These are phyloP conservation scores for Niebla homalea DNA, from an alignment of 495 filamentous ascomycete genomes.

Conservation along the genomic window DNA sequence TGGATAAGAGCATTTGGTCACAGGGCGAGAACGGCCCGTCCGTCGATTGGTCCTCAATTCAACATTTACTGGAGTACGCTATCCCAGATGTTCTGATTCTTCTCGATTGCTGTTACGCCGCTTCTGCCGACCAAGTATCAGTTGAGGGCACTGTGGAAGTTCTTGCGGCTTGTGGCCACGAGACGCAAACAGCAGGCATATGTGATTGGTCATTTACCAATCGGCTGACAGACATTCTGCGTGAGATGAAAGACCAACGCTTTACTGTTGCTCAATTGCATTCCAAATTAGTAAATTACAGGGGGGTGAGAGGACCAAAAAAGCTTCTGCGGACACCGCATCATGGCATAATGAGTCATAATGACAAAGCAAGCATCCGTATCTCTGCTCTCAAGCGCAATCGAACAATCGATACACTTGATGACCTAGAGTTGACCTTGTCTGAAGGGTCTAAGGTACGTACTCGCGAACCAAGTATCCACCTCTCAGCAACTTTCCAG, in stretches of 20 bases:
- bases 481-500: too few species aligned
- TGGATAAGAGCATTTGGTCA: conserved; percentile 40
- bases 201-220: conserved; percentile 19
- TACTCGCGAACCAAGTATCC: too few species aligned
- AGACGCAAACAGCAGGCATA: conserved; percentile 10
- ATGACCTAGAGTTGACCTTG: neutral
- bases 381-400: neutral
- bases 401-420: too few species aligned
- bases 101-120: conserved; percentile 40
- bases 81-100: conserved; percentile 39
- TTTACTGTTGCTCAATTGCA: neutral
- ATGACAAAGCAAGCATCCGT: neutral
- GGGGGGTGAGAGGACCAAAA: neutral
- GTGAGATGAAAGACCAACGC: neutral
- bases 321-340: neutral
- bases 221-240: conserved; percentile 13
- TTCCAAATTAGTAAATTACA: neutral
- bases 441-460: neutral
- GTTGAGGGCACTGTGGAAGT: conserved; percentile 16
- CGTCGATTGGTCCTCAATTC: conserved; percentile 37
- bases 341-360: neutral
- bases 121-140: conserved; percentile 6
- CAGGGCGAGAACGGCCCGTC: conserved; percentile 12
- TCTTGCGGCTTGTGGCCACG: conserved; percentile 20
- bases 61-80: conserved; percentile 39